These are phyloP conservation scores for Phlyctochytrium bullatum DNA, from an alignment of 192 early-diverging fungal genomes.

Conservation along the genomic window DNA sequence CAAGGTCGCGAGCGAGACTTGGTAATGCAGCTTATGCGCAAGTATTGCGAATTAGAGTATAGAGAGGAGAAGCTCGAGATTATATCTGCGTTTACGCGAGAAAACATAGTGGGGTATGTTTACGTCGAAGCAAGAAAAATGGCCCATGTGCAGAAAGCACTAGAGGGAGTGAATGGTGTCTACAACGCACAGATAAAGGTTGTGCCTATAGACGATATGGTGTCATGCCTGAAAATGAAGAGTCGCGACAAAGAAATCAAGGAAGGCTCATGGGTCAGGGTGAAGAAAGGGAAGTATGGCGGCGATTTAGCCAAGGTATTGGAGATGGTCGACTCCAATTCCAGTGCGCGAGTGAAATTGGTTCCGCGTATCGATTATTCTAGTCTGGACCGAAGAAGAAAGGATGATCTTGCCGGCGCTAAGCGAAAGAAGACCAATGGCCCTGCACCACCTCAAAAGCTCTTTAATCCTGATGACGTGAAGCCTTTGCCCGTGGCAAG, in stretches of 20 bases:
- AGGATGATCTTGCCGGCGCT: slow-evolving; percentile 22
- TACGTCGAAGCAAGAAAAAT: slow-evolving; percentile 86
- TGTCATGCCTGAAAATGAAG: slow-evolving; percentile 79
- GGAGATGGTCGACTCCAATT: slow-evolving; percentile 34
- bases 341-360: slow-evolving; percentile 30
- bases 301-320: slow-evolving; percentile 83
- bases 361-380: slow-evolving; percentile 35
- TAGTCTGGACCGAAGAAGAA: not conserved
- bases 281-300: slow-evolving; percentile 88
- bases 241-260: slow-evolving; percentile 60
- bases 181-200: slow-evolving; percentile 68
- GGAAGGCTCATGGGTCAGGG: slow-evolving; percentile 78
- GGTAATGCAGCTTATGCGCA: slow-evolving; percentile 75
- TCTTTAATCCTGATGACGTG: slow-evolving; percentile 69
- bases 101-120: slow-evolving; percentile 83
- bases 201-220: slow-evolving; percentile 91
- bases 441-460: slow-evolving; percentile 66
- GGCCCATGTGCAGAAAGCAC: slow-evolving; percentile 73
- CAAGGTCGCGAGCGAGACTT: slow-evolving; percentile 86
- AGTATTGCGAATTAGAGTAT: slow-evolving; percentile 67
- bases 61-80: slow-evolving; percentile 66
- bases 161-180: slow-evolving; percentile 75
- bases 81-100: slow-evolving; percentile 77
- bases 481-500: slow-evolving; percentile 13
- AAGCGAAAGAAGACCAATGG: slow-evolving; percentile 61